phyloP scores from a whole-genome alignment of 257 asterid genomes.

The Fraxinus quadrangulata region DNA sequence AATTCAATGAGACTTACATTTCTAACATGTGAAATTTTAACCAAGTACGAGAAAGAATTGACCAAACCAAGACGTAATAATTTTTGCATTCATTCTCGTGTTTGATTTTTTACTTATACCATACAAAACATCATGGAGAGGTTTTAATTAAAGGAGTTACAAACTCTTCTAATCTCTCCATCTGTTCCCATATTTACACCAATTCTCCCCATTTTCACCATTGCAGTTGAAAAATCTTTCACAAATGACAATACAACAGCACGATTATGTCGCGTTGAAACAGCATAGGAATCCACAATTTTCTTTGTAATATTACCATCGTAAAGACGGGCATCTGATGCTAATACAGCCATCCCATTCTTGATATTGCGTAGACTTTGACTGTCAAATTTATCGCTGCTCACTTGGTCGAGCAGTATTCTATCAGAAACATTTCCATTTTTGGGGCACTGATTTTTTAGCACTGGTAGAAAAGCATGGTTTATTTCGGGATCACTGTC shows the following conservation, averaged over 20 bases:
- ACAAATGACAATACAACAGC: conserved; percentile 2
- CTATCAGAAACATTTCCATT: conserved; percentile 28
- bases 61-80: too few species aligned
- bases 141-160: conserved; percentile 34
- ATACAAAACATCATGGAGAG: too few species aligned
- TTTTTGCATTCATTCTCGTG: too few species aligned
- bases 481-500: conserved; percentile 35
- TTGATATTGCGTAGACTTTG: conserved; percentile 33
- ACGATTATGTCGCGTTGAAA: neutral
- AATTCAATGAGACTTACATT: too few species aligned
- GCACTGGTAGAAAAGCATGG: conserved; percentile 22
- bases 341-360: conserved; percentile 34
- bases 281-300: conserved; percentile 30
- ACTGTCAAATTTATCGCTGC: conserved; percentile 25
- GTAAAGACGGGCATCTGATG: conserved; percentile 45
- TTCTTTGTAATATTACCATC: conserved; percentile 26
- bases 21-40: too few species aligned
- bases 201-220: conserved; percentile 19
- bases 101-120: too few species aligned
- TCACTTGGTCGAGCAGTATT: conserved; percentile 23
- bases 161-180: conserved; percentile 40
- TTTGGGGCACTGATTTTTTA: conserved; percentile 30
- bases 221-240: conserved; percentile 35
- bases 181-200: conserved; percentile 37
- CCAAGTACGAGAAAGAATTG: too few species aligned